Evolutionary conservation across 805 yeast genomes (phyloP).

Genomic region (Metschnikowia peoriensis): DNA sequence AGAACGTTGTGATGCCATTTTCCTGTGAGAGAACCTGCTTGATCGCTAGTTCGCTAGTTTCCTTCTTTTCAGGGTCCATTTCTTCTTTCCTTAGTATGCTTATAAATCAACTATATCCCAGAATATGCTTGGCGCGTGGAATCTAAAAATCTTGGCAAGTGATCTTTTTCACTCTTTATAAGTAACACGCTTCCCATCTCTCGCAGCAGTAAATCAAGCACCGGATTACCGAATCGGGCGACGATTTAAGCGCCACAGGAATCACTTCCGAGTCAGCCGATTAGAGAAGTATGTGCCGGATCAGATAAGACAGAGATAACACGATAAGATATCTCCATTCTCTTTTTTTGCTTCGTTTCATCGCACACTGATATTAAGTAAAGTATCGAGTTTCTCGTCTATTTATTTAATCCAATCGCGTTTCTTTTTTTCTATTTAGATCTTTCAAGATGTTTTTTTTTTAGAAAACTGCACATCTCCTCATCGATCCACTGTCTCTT

Average conservation of each 20-base stretch:
- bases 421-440: too few species aligned
- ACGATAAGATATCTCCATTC: neutral
- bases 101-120: neutral
- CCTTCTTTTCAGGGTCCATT: constrained; percentile 5
- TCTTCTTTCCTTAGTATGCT: neutral
- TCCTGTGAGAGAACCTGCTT: constrained; percentile 6
- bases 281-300: neutral
- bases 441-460: too few species aligned
- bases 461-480: too few species aligned
- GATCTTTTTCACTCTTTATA: neutral
- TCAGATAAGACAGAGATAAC: neutral
- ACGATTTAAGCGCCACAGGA: neutral
- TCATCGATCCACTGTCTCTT: too few species aligned
- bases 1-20: constrained; percentile 15
- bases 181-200: neutral
- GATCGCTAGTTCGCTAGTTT: neutral
- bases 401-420: too few species aligned
- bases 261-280: neutral
- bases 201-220: neutral
- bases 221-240: neutral
- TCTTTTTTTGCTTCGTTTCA: neutral
- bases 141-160: neutral
- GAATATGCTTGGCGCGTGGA: neutral
- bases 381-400: neutral
- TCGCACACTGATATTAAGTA: too few species aligned